Base-by-base conservation (phyloP, 1,139 yeast genomes). In the Geotrichum bryndzae region DNA sequence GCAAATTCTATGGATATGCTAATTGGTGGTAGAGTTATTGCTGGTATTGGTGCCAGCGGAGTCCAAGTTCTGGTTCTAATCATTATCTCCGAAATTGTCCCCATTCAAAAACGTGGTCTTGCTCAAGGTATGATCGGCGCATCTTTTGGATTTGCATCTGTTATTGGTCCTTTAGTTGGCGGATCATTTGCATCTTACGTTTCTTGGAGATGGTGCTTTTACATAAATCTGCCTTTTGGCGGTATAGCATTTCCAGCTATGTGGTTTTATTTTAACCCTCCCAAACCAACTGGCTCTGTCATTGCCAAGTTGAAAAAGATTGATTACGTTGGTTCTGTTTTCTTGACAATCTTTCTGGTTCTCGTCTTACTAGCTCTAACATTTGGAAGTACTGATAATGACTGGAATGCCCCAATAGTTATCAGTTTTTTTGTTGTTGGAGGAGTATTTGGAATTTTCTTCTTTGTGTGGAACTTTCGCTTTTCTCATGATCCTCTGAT, bases 141-240 rank as follows among this genome's bases (percentile, higher is more conserved):
- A 27, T 78, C 85, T 0, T 84, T 82, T 68, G 82, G 84, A 3
- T 72, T 83, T 3, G 82, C 87, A 0, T 77, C 84, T 27, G 86
- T 86, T 2, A 69, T 80, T 51, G 92, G 91, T 0, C 92, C 92
- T 0, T 76, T 86, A 59, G 69, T 86, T 51, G 91, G 91, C 33
- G 91, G 91, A 38, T 85, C 86, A 0, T 82, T 86, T 67, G 79
- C 88, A 1, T 71, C 83, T 15, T 78, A 82, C 59, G 85, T 83
- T 1, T 77, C 84, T 22, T 88, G 94, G 94, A 79, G 94, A 71
- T 87, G 92, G 92, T 84, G 90, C 68, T 88, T 87, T 72, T 88
- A 84, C 72, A 79, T 88, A 68, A 87, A 87, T 70, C 73, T 88
- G 63, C 90, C 92, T 4, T 75, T 86, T 57, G 88, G 89, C 22